A percentile compares a stretch with the other conserved stretches of the same genome.
Evolutionary conservation across 78 protist genomes (phyloP).

Genomic region (Diacronema lutheri): DNA sequence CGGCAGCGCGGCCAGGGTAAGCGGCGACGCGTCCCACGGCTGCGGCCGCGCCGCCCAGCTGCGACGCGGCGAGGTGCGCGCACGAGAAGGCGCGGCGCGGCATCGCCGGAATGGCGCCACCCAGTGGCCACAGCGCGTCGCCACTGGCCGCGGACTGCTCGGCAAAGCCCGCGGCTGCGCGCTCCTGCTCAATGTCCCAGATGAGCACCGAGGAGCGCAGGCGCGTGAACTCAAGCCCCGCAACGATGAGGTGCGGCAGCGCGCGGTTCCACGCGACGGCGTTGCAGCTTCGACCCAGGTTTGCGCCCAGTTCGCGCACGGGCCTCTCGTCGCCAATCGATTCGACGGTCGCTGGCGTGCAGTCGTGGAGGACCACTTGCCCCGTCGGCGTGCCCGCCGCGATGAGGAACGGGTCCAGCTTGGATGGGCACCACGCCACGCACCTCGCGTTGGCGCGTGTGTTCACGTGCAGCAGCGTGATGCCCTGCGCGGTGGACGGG

Average conservation of each 20-base stretch:
- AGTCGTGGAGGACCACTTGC: neutral
- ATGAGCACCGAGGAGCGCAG: neutral
- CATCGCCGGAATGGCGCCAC: no score
- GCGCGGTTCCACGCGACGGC: neutral
- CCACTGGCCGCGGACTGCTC: no score
- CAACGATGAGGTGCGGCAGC: neutral
- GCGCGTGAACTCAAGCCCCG: neutral
- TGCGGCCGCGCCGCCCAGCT: neutral
- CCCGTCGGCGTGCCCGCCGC: neutral
- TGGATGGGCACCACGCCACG: neutral
- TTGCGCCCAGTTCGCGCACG: neutral
- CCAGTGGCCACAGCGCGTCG: no score
- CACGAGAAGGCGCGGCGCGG: no score
- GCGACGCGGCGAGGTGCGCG: no score
- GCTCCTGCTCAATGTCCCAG: conserved; percentile 20
- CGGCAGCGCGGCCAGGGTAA: no score
- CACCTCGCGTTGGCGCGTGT: neutral
- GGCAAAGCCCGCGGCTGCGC: neutral
- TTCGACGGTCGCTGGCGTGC: neutral
- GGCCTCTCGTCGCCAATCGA: neutral
- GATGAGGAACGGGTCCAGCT: neutral
- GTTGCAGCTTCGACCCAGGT: neutral
- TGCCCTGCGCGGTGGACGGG: no score
- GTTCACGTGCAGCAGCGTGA: no score
- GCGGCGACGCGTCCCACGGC: no score